These are phyloP conservation scores for Sclerotinia borealis DNA, from an alignment of 2,329 filamentous ascomycete species.

Conservation along the genomic window DNA sequence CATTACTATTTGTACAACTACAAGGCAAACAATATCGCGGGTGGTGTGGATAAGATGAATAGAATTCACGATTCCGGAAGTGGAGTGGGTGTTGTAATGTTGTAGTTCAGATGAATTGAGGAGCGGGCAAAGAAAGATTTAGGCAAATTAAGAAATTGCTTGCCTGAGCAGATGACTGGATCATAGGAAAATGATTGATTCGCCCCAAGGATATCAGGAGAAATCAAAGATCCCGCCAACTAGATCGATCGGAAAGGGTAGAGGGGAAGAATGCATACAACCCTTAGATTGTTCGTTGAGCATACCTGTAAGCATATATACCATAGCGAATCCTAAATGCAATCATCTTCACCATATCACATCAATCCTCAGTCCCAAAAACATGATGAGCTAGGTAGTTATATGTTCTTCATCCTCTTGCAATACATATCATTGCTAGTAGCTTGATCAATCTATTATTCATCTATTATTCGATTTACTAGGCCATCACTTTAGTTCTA, in stretches of 20 bases:
- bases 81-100: conserved; percentile 85
- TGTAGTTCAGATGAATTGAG: conserved; percentile 36
- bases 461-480: too few relatives aligned
- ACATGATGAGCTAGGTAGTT: too few relatives aligned
- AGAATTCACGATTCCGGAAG: conserved; percentile 72
- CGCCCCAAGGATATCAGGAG: background rate
- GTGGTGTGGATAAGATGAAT: conserved; percentile 77
- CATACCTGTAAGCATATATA: background rate
- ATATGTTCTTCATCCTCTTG: too few relatives aligned
- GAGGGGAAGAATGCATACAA: background rate
- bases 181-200: background rate
- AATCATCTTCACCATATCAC: background rate
- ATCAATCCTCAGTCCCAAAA: background rate
- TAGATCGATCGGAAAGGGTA: background rate
- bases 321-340: background rate
- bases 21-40: conserved; percentile 74
- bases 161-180: background rate
- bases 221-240: background rate
- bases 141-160: background rate
- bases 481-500: too few relatives aligned
- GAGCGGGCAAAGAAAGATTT: background rate
- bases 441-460: too few relatives aligned
- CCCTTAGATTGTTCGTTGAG: background rate
- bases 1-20: conserved; percentile 99
- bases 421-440: too few relatives aligned